Percentiles rank a stretch among this genome's conserved stretches.
phyloP scores from a whole-genome alignment of 2,329 filamentous ascomycete species.

The Eutypa lata region DNA sequence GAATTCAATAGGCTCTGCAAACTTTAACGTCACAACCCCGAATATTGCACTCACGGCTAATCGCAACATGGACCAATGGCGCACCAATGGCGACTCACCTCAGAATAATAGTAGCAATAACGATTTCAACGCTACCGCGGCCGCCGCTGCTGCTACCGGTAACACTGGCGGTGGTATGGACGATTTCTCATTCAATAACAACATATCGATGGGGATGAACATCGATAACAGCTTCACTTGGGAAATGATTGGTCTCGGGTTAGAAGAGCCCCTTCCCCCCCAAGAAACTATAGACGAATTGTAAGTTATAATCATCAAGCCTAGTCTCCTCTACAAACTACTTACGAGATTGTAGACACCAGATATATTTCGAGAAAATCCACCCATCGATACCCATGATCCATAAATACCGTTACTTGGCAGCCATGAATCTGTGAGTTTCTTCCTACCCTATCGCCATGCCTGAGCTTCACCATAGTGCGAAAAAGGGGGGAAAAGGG shows the following conservation, averaged over 20 bases:
- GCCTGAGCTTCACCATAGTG: background rate
- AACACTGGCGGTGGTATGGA: constrained; percentile 40
- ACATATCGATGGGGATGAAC: constrained; percentile 47
- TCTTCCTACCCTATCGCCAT: background rate
- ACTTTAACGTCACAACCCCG: constrained; percentile 43
- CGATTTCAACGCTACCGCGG: background rate
- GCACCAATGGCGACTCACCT: constrained; percentile 53
- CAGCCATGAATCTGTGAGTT: constrained; percentile 76
- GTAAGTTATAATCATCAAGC: constrained; percentile 43
- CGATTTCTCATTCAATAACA: constrained; percentile 56
- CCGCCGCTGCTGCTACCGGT: background rate
- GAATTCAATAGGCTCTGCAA: constrained; percentile 26
- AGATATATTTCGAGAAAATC: constrained; percentile 87
- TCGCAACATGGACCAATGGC: constrained; percentile 53
- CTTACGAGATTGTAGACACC: constrained; percentile 50
- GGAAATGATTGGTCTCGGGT: constrained; percentile 66
- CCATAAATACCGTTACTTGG: constrained; percentile 81
- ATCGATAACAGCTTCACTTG: constrained; percentile 65
- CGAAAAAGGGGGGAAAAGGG: too few relatives aligned
- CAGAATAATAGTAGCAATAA: constrained; percentile 24
- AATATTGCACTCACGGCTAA: constrained; percentile 45
- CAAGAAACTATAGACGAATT: constrained; percentile 75
- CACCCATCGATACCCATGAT: constrained; percentile 86
- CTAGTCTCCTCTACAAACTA: constrained; percentile 2
- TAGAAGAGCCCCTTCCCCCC: constrained; percentile 57